These are phyloP conservation scores for Solanum piurae DNA, from an alignment of 257 asterid genomes.

Conservation along the genomic window DNA sequence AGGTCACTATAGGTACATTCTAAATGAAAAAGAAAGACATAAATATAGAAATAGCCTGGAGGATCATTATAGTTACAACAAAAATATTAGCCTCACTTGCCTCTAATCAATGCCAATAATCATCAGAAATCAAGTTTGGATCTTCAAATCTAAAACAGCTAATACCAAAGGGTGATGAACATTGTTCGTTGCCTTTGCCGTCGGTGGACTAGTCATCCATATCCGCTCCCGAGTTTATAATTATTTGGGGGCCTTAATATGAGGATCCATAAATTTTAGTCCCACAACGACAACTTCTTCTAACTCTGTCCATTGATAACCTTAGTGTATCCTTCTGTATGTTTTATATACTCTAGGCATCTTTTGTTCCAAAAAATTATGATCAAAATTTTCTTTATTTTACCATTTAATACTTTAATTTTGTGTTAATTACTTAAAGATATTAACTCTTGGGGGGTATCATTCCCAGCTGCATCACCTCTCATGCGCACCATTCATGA, in stretches of 20 bases:
- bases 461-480: not conserved
- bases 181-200: not conserved
- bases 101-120: not conserved
- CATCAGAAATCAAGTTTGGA: not conserved
- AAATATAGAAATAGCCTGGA: not conserved
- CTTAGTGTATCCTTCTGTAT: too few species aligned
- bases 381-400: not conserved
- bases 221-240: too few species aligned
- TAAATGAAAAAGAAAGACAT: too few species aligned
- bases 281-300: too few species aligned
- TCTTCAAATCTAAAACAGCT: too few species aligned
- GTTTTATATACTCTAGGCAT: not conserved
- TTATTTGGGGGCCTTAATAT: not conserved
- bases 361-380: not conserved
- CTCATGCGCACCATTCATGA: not conserved
- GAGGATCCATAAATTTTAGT: too few species aligned
- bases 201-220: not conserved
- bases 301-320: too few species aligned
- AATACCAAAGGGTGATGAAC: not conserved
- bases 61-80: not conserved
- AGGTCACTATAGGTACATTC: not conserved
- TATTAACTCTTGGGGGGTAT: not conserved
- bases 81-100: not conserved
- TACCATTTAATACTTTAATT: too few species aligned
- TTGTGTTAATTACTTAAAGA: not conserved